phyloP scores from a whole-genome alignment of 2,329 filamentous ascomycete species.

The Colletotrichum sp. region DNA sequence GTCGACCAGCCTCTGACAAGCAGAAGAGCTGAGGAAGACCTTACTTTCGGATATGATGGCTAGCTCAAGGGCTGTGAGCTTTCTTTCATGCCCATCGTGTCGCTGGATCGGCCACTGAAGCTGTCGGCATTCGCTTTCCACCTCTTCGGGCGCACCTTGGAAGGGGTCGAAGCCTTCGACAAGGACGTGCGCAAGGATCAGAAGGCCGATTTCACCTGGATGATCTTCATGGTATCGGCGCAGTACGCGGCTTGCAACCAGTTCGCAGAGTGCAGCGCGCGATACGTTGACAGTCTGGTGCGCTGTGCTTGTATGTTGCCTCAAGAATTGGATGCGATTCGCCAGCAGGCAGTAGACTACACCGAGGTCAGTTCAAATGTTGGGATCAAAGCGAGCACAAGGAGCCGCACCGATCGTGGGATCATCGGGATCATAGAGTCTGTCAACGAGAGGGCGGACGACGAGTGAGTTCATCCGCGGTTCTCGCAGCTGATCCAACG shows the following conservation, averaged over 20 bases:
- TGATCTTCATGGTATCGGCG: slow-evolving; percentile 73
- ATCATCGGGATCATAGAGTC: slow-evolving; percentile 69
- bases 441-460: slow-evolving; percentile 71
- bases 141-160: slow-evolving; percentile 67
- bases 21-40: slow-evolving; percentile 68
- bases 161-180: slow-evolving; percentile 77
- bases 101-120: slow-evolving; percentile 45
- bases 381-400: too few relatives aligned
- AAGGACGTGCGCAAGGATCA: slow-evolving; percentile 71
- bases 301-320: slow-evolving; percentile 68
- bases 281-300: slow-evolving; percentile 75
- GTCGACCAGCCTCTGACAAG: slow-evolving; percentile 73
- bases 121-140: slow-evolving; percentile 39
- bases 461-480: slow-evolving; percentile 72
- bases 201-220: slow-evolving; percentile 64
- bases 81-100: slow-evolving; percentile 49
- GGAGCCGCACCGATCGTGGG: slow-evolving; percentile 59
- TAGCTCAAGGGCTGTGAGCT: slow-evolving; percentile 72
- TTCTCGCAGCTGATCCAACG: slow-evolving; percentile 67
- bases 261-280: slow-evolving; percentile 70
- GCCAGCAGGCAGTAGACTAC: slow-evolving; percentile 74
- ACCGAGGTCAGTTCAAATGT: not conserved
- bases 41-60: slow-evolving; percentile 77
- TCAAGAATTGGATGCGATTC: slow-evolving; percentile 72
- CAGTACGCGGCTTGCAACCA: slow-evolving; percentile 70